Evolutionary conservation across 345 rosid genomes (phyloP), one percentile per base, ranked within the genome.

Genomic region (Combretum micranthum): DNA sequence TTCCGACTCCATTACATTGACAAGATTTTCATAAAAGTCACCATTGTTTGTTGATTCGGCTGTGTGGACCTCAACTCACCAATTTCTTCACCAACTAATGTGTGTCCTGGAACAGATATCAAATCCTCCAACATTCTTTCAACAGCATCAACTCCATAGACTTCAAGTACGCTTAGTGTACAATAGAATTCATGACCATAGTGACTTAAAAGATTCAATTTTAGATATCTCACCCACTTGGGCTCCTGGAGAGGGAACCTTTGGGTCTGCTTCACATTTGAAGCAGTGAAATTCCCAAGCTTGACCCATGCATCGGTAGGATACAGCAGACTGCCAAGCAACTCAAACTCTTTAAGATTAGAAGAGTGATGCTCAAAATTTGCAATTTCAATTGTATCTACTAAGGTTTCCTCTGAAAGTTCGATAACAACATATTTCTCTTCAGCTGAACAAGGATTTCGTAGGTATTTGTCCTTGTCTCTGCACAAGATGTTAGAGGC

Each of bases 291-390:
- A 68, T 79, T 90, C 52, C 97, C 96, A 69, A 93, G 83, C 55
- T 75, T 80, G 62, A 79, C 68, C 99, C 97, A 93, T 3, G 64
- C 50, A 50, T 83, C 86, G n/a, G 96, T 85, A 1, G 99, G 99
- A 75, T 83, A 93, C 56, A 80, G 84, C 71, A 87, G 69, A 71
- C 95, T 87, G 18, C 97, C 99, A 44, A 73, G 85, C 63, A 93
- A 72, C 75, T 83, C 95, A 77, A 90, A 87, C 57, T 83, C 84
- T 69, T 83, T 94, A 21, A 87, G 61, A 67, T 87, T 90, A 42
- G 97, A 87, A 50, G 99, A 90, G 64, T 94, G 75, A 57, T 94
- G 99, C 80, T 94, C 97, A 32, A 94, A 85, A 60, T 90, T 90
- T 13, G 95, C 99, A 20, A 94, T 76, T 75, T 70, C 80, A 42